Base-by-base conservation (phyloP, 306 rosid species). In the Cicer yamashitae region DNA sequence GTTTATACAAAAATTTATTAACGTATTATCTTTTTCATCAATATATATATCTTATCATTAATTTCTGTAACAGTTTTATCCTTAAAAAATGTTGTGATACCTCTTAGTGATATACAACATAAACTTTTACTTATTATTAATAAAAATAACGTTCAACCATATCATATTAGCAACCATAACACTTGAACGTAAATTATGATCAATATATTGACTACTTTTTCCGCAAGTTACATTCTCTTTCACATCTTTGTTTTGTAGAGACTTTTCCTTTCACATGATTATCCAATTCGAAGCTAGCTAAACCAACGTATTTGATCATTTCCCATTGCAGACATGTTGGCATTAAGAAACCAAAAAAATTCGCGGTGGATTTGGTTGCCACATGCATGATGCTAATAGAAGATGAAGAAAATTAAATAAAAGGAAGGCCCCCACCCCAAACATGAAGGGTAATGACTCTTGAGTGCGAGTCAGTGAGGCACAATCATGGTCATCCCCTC, bases 401-500 rank as follows among this genome's bases (percentile, higher is more conserved):
- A 53, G 67, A 40, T 48, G 46, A 46, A 56, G 25, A 58, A 15
- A 17, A 12, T 0, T 7, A 17, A 37, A 7, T 9, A 17, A 38
- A 74, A 38, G 37, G 57, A 14, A 51, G 60, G 47, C 20, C 70
- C 44, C 67, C n/a, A 51, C 59, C 84, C 47, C 14, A 66, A 11
- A 76, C 70, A 38, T 1, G 74, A 71, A 4, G 84, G 87, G 87
- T 70, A 12, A 44, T 38, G 50, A 70, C 83, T 86, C 85, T 48
- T 76, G 82, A 73, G 81, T 79, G 83, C 73, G 84, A 76, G 78
- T 64, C 38, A 81, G 76, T 20, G 69, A 83, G 71, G 81, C 77
- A 80, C 80, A 82, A 85, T 89, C 53, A 83, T 84, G 83, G 56
- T 71, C 66, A 86, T 85, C 66, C 89, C 84, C 85, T 85, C 86